A percentile compares a stretch with the other conserved stretches of the same genome.
phyloP scores from a whole-genome alignment of 441 rosid species.

The Codiaeum variegatum region DNA sequence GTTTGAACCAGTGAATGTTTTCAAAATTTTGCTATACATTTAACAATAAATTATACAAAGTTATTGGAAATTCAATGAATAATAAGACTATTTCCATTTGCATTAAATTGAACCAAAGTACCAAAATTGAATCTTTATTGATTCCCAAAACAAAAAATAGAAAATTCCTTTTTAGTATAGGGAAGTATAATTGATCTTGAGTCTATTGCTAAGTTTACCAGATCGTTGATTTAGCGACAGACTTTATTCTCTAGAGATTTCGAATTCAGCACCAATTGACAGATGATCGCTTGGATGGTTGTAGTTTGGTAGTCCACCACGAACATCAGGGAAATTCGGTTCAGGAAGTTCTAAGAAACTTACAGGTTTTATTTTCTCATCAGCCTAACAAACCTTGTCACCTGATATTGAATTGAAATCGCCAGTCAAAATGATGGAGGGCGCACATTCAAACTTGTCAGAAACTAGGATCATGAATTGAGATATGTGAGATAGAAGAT shows the following conservation, averaged over 20 bases:
- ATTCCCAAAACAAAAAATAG: no score
- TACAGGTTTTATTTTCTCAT: conserved; percentile 49
- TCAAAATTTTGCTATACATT: no score
- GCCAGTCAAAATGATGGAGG: conserved; percentile 66
- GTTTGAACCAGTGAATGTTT: no score
- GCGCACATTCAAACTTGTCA: conserved; percentile 52
- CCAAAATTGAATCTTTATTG: no score
- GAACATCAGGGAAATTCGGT: conserved; percentile 50
- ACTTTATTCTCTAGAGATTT: conserved; percentile 34
- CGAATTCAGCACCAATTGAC: conserved; percentile 85
- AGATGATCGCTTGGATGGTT: conserved; percentile 93
- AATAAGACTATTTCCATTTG: no score
- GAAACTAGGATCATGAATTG: conserved; percentile 54
- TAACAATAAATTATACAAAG: no score
- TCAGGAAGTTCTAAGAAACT: conserved; percentile 66
- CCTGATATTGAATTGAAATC: conserved; percentile 93
- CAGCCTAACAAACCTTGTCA: conserved; percentile 66
- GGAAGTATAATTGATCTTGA: no score
- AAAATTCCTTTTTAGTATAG: no score
- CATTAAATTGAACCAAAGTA: no score
- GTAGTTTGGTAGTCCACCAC: conserved; percentile 69
- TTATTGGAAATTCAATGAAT: no score
- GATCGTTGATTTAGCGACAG: not conserved
- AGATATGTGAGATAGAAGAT: conserved; percentile 64
- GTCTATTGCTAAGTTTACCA: not conserved